A percentile compares a stretch with the other conserved stretches of the same genome.
These are phyloP conservation scores for Sphagnum contortum DNA, from an alignment of 225 moss, liverwort and hornwort species.

Conservation along the genomic window DNA sequence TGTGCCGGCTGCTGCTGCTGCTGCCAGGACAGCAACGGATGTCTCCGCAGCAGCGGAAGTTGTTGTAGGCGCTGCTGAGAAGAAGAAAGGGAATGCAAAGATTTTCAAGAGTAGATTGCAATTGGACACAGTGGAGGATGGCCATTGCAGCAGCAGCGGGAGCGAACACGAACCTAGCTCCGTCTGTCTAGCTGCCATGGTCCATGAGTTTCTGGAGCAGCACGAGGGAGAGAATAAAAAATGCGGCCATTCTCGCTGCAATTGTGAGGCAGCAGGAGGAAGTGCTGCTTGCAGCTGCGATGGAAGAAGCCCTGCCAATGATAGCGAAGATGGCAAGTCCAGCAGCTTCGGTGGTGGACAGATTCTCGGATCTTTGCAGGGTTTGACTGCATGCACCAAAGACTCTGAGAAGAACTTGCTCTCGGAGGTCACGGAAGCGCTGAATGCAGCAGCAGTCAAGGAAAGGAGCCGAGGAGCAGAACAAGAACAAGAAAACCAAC, in stretches of 20 bases:
- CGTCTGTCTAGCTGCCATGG: constrained; percentile 39
- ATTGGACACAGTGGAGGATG: constrained; percentile 1
- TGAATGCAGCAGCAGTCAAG: not conserved
- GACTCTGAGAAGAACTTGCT: constrained; percentile 31
- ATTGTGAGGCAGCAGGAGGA: constrained; percentile 13
- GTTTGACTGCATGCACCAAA: constrained; percentile 29
- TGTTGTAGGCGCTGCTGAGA: constrained; percentile 1
- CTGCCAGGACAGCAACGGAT: not conserved
- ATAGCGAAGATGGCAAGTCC: constrained; percentile 20
- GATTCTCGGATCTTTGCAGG: constrained; percentile 7
- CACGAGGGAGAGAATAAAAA: constrained; percentile 16
- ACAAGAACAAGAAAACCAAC: constrained; percentile 5
- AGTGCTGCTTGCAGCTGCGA: constrained; percentile 5
- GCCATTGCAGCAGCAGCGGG: constrained; percentile 28
- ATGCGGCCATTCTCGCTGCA: constrained; percentile 40
- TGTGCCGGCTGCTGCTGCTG: too few relatives aligned
- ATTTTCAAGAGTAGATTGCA: not conserved
- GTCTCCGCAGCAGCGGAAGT: constrained; percentile 9
- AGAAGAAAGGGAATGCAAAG: not conserved
- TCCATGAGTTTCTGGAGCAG: constrained; percentile 26
- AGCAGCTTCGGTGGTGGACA: constrained; percentile 19
- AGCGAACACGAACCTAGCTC: constrained; percentile 44
- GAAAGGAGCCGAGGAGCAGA: not conserved
- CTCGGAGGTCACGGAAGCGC: constrained; percentile 25
- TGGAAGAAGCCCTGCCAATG: not conserved